Evolutionary conservation across 331 rosid genomes (phyloP).

Genomic region (Malus hybrid): DNA sequence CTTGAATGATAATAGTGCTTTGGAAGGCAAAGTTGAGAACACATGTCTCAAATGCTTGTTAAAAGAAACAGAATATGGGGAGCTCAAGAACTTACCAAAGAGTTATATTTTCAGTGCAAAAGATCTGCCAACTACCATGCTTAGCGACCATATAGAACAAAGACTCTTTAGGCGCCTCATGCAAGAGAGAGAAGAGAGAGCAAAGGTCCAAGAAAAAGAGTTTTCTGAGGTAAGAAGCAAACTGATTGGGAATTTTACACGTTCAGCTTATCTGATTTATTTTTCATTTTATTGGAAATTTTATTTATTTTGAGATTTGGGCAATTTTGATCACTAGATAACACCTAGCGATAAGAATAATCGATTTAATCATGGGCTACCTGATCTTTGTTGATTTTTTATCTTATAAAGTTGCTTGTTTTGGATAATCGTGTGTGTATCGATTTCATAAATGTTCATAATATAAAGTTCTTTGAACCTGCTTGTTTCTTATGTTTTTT

Average conservation of each 20-base stretch:
- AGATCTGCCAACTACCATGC: conserved; percentile 50
- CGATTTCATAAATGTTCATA: neutral
- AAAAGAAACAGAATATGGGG: conserved; percentile 31
- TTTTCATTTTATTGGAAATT: neutral
- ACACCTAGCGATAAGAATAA: neutral
- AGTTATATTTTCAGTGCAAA: conserved; percentile 31
- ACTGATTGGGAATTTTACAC: neutral
- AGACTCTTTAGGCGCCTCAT: conserved; percentile 38
- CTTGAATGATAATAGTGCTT: conserved; percentile 29
- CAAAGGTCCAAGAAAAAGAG: conserved; percentile 20
- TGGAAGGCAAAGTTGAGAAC: conserved; percentile 25
- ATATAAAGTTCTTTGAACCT: neutral
- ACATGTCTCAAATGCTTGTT: conserved; percentile 42
- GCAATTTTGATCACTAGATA: neutral
- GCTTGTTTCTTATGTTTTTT: neutral
- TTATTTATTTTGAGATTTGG: neutral
- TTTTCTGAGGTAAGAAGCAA: conserved; percentile 37
- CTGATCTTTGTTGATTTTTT: neutral
- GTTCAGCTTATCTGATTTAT: neutral
- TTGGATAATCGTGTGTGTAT: neutral
- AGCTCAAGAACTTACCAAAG: conserved; percentile 18
- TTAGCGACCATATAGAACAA: conserved; percentile 54
- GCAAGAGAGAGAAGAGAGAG: conserved; percentile 39
- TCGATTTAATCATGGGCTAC: neutral
- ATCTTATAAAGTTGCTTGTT: neutral